Evolutionary conservation across 495 filamentous ascomycete genomes (phyloP).

Genomic region (Venustampulla echinocandica): DNA sequence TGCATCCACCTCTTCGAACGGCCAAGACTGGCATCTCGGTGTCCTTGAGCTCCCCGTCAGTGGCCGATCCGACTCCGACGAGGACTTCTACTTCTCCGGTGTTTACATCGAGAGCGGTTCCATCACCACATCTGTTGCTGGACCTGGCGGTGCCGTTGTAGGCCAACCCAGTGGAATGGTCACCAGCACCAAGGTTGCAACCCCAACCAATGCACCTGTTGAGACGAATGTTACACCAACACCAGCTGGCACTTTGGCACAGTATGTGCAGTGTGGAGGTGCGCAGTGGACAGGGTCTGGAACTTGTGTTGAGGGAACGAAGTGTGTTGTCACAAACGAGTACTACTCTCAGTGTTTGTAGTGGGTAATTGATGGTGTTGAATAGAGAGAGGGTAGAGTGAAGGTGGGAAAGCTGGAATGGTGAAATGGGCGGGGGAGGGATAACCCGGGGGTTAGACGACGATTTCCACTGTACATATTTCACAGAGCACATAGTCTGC

Average conservation of each 20-base stretch:
- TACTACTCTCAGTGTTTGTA: constrained; percentile 19
- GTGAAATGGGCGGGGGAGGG: background rate
- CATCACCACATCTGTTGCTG: constrained; percentile 50
- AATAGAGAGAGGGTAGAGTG: background rate
- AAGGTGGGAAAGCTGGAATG: background rate
- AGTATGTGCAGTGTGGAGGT: constrained; percentile 11
- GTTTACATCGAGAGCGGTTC: constrained; percentile 59
- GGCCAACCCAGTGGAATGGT: constrained; percentile 1
- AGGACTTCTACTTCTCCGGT: constrained; percentile 69
- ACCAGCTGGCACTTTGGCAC: background rate
- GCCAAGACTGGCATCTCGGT: constrained; percentile 67
- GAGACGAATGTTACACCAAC: background rate
- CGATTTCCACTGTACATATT: no score
- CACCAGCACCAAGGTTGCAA: background rate
- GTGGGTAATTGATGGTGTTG: background rate
- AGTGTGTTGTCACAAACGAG: constrained; percentile 9
- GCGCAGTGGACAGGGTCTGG: constrained; percentile 11
- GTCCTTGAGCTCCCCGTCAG: constrained; percentile 55
- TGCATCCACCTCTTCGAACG: constrained; percentile 55
- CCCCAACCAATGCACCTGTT: background rate
- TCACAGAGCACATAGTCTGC: no score
- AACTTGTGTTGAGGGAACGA: constrained; percentile 7
- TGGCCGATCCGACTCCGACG: constrained; percentile 38
- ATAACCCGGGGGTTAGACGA: no score
- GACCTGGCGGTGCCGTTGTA: constrained; percentile 29